These are phyloP conservation scores for Parasarocladium wereldwijsianum DNA, from an alignment of 2,329 filamentous ascomycete species.

Conservation along the genomic window DNA sequence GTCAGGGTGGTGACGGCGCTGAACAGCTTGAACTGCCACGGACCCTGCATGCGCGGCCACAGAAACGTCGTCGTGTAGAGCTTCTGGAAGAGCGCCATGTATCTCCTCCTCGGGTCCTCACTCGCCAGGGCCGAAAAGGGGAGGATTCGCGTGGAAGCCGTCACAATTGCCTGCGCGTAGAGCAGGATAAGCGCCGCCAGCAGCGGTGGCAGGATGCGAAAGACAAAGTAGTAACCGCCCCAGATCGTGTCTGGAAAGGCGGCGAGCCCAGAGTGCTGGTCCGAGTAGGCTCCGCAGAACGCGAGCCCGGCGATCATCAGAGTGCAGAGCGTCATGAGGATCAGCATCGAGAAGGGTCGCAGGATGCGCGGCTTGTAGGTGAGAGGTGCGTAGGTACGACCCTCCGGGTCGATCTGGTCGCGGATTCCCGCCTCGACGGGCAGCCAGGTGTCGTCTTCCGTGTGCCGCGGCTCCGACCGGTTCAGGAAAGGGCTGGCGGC, in stretches of 20 bases:
- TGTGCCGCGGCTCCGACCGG: slow-evolving; percentile 2
- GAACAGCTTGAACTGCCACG: slow-evolving; percentile 50
- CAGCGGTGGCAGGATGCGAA: slow-evolving; percentile 71
- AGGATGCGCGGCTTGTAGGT: slow-evolving; percentile 60
- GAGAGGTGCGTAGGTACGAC: slow-evolving; percentile 32
- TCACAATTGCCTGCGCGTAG: slow-evolving; percentile 62
- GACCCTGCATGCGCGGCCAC: slow-evolving; percentile 42
- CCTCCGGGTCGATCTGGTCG: slow-evolving; percentile 22
- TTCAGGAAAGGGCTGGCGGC: background rate
- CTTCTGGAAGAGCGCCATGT: slow-evolving; percentile 51
- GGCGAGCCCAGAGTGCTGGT: slow-evolving; percentile 47
- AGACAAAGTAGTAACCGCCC: slow-evolving; percentile 66
- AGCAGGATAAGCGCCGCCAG: slow-evolving; percentile 57
- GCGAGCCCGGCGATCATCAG: slow-evolving; percentile 60
- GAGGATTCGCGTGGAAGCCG: slow-evolving; percentile 58
- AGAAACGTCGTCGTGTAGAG: slow-evolving; percentile 57
- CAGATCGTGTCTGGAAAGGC: slow-evolving; percentile 52
- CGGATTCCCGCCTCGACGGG: slow-evolving; percentile 18
- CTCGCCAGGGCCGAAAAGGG: slow-evolving; percentile 70
- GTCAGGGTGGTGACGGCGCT: slow-evolving; percentile 61
- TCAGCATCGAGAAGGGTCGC: slow-evolving; percentile 46
- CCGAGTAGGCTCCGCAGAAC: slow-evolving; percentile 57
- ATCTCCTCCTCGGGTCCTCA: slow-evolving; percentile 40
- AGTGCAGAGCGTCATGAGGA: slow-evolving; percentile 45
- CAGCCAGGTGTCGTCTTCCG: slow-evolving; percentile 13